Evolutionary conservation across 2,329 filamentous ascomycete species (phyloP), one percentile per base, ranked within the genome.

Genomic region (Pseudogymnoascus sp.): DNA sequence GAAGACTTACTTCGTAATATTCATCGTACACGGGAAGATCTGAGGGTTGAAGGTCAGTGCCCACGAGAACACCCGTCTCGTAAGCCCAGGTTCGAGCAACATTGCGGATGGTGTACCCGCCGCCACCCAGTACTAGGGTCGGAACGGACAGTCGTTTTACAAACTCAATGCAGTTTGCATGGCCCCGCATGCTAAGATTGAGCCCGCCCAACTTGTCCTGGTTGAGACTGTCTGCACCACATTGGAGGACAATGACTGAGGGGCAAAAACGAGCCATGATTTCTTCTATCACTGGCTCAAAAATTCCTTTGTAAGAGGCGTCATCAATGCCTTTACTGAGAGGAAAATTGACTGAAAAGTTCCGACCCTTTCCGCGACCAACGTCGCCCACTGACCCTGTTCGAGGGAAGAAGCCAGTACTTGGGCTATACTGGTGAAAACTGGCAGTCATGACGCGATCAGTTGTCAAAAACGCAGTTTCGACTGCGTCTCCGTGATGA

Each of bases 61-160:
- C 90, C 17, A 97, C 90, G 6, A 97, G 82, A 64, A 92, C 84
- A 68, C 93, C 93, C 1, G 95, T 99, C 77, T 99, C 95, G 74
- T 93, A 96, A 6, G 93, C 93, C 95, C 95, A 99, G 4, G 93
- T 95, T 60, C 95, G 89, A n/a, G 95, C 93, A 11, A 99, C 95
- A 69, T 99, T 99, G 67, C 95, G 88, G 76, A 96, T 95, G 0
- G 95, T 99, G 77, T 99, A 99, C 53, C 95, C 95, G 67, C 95
- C 95, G 13, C 95, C 95, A 33, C 95, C 95, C 17, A 99, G 86
- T 19, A 99, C 89, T 15, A 99, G 83, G 1, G 96, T 87, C 0
- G 95, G 95, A 10, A 95, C 81, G 28, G 86, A 83, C 74, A 93
- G 92, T 65, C 84, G 87, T 77, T 96, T 97, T 68, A 96, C 91